phyloP scores from a whole-genome alignment of 495 filamentous ascomycete species.

The Neurospora terricola region DNA sequence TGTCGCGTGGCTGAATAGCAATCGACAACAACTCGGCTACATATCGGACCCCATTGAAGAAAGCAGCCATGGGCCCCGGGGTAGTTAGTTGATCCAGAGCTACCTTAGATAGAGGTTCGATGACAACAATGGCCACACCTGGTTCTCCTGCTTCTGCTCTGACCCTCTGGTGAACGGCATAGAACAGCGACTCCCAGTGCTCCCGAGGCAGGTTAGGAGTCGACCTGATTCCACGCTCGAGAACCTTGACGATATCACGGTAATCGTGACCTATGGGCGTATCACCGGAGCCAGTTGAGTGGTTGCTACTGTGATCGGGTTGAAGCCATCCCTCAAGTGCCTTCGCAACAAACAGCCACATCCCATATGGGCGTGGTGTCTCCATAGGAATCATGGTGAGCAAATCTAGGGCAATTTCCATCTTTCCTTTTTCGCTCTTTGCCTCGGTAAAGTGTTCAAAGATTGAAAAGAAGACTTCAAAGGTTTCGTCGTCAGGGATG shows the following conservation, averaged over 20 bases:
- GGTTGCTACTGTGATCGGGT: constrained; percentile 20
- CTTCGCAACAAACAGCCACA: constrained; percentile 33
- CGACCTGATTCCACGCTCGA: constrained; percentile 51
- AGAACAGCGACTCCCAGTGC: constrained; percentile 54
- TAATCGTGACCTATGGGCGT: constrained; percentile 47
- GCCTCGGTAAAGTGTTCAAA: constrained; percentile 38
- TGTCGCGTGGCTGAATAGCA: constrained; percentile 38
- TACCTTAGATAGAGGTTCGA: constrained; percentile 61
- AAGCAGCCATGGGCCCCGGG: background rate
- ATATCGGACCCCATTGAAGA: constrained; percentile 19
- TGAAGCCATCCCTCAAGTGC: constrained; percentile 20
- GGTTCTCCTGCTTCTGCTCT: constrained; percentile 56
- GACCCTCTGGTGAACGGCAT: constrained; percentile 46
- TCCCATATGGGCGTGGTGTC: constrained; percentile 25
- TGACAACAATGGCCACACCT: constrained; percentile 47
- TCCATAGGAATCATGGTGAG: constrained; percentile 28
- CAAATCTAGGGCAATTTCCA: constrained; percentile 33
- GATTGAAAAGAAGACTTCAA: constrained; percentile 31
- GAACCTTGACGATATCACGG: constrained; percentile 55
- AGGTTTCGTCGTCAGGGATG: constrained; percentile 31
- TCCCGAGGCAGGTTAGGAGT: constrained; percentile 31
- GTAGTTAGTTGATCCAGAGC: constrained; percentile 22
- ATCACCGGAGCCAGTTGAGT: constrained; percentile 23
- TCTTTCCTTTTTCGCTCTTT: constrained; percentile 30
- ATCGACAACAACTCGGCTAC: constrained; percentile 25